These are phyloP conservation scores for Neurospora pannonica DNA, from an alignment of 495 filamentous ascomycete genomes.

Conservation along the genomic window DNA sequence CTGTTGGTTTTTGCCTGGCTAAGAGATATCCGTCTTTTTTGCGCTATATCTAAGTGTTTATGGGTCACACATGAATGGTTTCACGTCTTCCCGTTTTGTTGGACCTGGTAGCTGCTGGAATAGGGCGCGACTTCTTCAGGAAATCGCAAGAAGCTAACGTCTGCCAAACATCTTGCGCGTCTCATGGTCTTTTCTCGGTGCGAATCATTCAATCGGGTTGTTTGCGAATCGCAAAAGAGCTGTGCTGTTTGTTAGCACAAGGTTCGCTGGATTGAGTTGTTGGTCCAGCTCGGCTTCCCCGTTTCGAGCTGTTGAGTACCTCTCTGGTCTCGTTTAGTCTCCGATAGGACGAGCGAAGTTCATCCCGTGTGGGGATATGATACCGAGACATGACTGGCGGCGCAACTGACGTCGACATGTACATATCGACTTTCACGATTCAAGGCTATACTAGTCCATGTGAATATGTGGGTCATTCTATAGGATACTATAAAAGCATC, in stretches of 20 bases:
- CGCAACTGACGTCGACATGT: not conserved
- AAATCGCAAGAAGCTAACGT: conserved; percentile 21
- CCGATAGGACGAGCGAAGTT: not conserved
- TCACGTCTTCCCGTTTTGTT: not conserved
- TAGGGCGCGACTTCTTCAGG: conserved; percentile 6
- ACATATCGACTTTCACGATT: not conserved
- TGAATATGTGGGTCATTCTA: not conserved
- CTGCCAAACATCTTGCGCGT: conserved; percentile 8
- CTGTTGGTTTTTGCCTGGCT: conserved; percentile 10
- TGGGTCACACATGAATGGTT: not conserved
- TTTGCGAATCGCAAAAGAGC: not conserved
- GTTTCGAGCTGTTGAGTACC: not conserved
- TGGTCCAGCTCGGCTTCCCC: not conserved
- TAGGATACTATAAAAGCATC: not conserved
- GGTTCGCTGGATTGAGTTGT: not conserved
- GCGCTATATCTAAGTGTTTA: conserved; percentile 14
- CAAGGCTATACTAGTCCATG: not conserved
- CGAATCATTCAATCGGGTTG: not conserved
- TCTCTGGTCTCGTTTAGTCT: not conserved
- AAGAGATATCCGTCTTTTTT: conserved; percentile 17
- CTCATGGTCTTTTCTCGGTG: not conserved
- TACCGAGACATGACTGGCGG: not conserved
- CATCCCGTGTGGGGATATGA: not conserved
- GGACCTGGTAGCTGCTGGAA: conserved; percentile 5
- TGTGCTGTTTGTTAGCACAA: not conserved